Conservation (phyloP, 2,329 filamentous ascomycete species). For the Nannizziopsis barbatae region DNA sequence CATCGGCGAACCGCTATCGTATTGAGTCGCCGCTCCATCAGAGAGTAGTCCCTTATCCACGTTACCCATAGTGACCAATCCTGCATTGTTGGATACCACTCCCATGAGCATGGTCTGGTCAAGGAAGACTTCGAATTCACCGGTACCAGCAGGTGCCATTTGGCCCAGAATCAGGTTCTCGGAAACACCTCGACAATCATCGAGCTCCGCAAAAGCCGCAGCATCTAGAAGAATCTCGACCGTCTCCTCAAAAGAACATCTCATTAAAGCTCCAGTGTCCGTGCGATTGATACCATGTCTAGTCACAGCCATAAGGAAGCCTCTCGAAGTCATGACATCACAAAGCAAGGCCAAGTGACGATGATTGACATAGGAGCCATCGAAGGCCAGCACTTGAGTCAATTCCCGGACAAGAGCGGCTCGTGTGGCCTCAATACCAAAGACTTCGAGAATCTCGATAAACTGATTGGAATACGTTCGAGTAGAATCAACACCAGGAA, state of each 20-base stretch:
- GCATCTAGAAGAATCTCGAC: conserved; percentile 97
- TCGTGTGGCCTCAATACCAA: conserved; percentile 91
- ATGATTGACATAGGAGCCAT: conserved; percentile 99
- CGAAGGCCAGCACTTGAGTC: conserved; percentile 87
- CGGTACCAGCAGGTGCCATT: conserved; percentile 91
- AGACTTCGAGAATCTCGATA: conserved; percentile 85
- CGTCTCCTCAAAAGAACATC: conserved; percentile 98
- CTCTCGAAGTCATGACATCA: conserved; percentile 95
- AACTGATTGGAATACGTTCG: conserved; percentile 93
- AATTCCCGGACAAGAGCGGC: conserved; percentile 77
- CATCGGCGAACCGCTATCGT: conserved; percentile 61
- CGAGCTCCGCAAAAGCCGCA: conserved; percentile 84
- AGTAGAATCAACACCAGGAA: conserved; percentile 75
- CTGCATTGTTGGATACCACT: conserved; percentile 82
- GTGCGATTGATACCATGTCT: conserved; percentile 97
- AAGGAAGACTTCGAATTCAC: conserved; percentile 85
- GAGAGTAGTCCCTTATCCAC: conserved; percentile 64
- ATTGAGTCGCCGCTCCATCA: conserved; percentile 83
- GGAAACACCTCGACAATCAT: conserved; percentile 95
- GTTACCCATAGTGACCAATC: conserved; percentile 69
- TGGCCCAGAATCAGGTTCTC: conserved; percentile 98
- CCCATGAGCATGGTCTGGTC: conserved; percentile 94
- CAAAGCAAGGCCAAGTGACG: conserved; percentile 89
- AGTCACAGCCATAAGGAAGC: conserved; percentile 88
- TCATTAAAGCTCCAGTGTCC: conserved; percentile 95